phyloP scores from a whole-genome alignment of 148 eudicot species.

The Salicornia ramosissima region DNA sequence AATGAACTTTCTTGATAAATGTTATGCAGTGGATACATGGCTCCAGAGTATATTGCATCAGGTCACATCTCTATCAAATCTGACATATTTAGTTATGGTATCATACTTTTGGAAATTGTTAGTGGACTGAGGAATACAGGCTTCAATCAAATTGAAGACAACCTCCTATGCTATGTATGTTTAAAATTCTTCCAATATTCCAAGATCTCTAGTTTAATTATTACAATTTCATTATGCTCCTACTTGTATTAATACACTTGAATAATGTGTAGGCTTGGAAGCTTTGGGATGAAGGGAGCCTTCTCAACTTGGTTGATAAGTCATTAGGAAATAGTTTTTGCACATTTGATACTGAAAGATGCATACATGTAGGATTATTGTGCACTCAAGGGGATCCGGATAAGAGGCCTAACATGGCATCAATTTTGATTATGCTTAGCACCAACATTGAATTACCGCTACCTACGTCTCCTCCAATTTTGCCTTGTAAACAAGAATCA shows the following conservation, averaged over 20 bases:
- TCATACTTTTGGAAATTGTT: slow-evolving; percentile 14
- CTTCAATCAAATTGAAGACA: background rate
- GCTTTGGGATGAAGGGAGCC: slow-evolving; percentile 7
- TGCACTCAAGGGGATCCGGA: slow-evolving; percentile 25
- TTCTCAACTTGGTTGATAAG: slow-evolving; percentile 20
- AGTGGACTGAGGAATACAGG: slow-evolving; percentile 13
- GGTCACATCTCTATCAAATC: slow-evolving; percentile 12
- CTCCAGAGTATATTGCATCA: slow-evolving; percentile 10
- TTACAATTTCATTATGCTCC: background rate
- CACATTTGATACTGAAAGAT: slow-evolving; percentile 13
- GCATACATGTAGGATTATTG: slow-evolving; percentile 17
- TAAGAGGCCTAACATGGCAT: slow-evolving; percentile 28
- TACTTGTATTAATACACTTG: background rate
- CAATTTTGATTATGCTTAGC: slow-evolving; percentile 25
- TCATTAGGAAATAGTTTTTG: slow-evolving; percentile 4
- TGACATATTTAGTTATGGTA: slow-evolving; percentile 17
- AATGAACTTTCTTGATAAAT: background rate
- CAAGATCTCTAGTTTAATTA: background rate
- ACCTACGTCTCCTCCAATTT: slow-evolving; percentile 13
- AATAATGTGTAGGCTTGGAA: slow-evolving; percentile 19
- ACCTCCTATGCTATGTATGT: slow-evolving; percentile 18
- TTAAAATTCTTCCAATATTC: background rate
- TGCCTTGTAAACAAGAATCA: slow-evolving; percentile 2
- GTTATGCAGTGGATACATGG: slow-evolving; percentile 18
- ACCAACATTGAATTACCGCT: background rate